Conservation (phyloP, 2,329 filamentous ascomycete species). For the Sporothrix curviconia region DNA sequence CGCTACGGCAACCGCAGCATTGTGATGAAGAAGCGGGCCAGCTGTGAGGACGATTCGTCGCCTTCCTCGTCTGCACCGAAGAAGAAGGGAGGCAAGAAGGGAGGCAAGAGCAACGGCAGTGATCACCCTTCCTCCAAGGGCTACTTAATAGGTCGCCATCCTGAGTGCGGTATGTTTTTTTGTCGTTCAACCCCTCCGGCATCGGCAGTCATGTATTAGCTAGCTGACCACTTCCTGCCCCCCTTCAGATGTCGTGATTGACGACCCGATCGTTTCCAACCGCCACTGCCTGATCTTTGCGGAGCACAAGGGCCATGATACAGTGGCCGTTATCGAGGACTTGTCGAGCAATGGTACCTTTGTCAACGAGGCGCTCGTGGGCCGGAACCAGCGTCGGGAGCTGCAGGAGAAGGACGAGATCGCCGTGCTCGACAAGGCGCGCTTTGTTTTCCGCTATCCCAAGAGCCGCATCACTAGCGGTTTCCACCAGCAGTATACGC, state of each 20-base stretch:
- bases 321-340: slow-evolving; percentile 77
- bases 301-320: slow-evolving; percentile 33
- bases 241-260: slow-evolving; percentile 57
- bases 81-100: slow-evolving; percentile 43
- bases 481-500: slow-evolving; percentile 80
- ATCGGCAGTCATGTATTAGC: no score
- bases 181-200: no score
- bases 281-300: slow-evolving; percentile 55
- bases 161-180: slow-evolving; percentile 72
- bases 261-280: slow-evolving; percentile 79
- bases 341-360: slow-evolving; percentile 95
- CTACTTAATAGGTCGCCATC: slow-evolving; percentile 86
- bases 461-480: slow-evolving; percentile 63
- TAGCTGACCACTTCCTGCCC: no score
- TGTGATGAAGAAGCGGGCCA: slow-evolving; percentile 66
- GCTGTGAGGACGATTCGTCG: slow-evolving; percentile 51
- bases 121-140: slow-evolving; percentile 60
- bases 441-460: slow-evolving; percentile 90
- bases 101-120: slow-evolving; percentile 52
- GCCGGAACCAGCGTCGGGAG: slow-evolving; percentile 85
- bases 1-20: slow-evolving; percentile 59
- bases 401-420: slow-evolving; percentile 88
- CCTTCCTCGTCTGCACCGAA: slow-evolving; percentile 18
- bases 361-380: slow-evolving; percentile 84
- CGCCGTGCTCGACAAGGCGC: slow-evolving; percentile 73